Evolutionary conservation across 768 basidiomycete genomes (phyloP), one percentile per base, ranked within the genome.

Genomic region (Lactifluus piperatus): DNA sequence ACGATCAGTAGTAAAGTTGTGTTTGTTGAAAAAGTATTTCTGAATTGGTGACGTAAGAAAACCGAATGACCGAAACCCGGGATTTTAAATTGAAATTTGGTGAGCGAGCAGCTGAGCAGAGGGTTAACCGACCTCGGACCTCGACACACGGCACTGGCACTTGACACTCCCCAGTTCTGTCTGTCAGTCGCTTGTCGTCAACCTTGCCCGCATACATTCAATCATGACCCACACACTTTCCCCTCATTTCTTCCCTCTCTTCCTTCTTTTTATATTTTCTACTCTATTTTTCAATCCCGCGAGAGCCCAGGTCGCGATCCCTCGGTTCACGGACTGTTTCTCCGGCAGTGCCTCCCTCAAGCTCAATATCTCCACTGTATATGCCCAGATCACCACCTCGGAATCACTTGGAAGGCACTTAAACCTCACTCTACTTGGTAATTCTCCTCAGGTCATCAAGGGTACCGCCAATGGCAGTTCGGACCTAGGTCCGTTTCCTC

Each of bases 401-500:
- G 71, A 74, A 11, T 68, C 71, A 20, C 68, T 73, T 37, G 77
- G 75, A 3, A 71, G 68, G 9, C 79, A 77, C 64, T 71, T 94
- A 61, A 87, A 88, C 68, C 75, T 94, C 66, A 87, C 85, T 1
- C 74, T 93, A 37, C 66, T 94, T 36, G 93, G 91, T 0, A 68
- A 71, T 29, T 82, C 81, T 27, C 79, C 83, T 5, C 73, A 79
- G 65, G 70, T 76, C 29, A 83, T 94, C 45, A 58, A 79, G 20
- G 87, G 84, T 4, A 77, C 77, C 26, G 77, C 82, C 50, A 81
- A 83, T 69, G 66, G 70, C 22, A 84, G 83, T 64, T 77, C 79
- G 37, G 85, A 81, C 68, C 77, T 92, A 53, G 82, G 90, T 88
- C 68, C 68, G 82, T 56, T 9, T 29, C 8, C 43, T 57, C 37